A percentile compares a stretch with the other conserved stretches of the same genome.
phyloP scores from a whole-genome alignment of 306 rosid genomes.

The Dryas drummondii region DNA sequence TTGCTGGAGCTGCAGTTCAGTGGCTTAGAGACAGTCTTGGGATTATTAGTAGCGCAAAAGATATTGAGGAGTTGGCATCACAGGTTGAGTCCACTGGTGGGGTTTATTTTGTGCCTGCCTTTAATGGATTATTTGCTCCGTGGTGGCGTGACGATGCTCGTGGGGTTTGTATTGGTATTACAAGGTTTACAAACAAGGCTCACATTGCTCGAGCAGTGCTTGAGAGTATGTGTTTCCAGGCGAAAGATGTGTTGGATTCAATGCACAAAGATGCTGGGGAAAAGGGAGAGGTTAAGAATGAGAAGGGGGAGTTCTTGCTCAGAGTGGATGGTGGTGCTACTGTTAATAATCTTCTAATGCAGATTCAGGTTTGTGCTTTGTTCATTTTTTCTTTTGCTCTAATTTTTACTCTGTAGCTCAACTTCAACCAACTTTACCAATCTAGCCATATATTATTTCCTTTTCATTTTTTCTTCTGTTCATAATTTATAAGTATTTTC shows the following conservation, averaged over 20 bases:
- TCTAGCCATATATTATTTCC: not conserved
- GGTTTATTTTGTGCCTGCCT: conserved; percentile 90
- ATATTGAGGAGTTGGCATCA: conserved; percentile 65
- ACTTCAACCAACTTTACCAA: not conserved
- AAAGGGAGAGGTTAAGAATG: conserved; percentile 29
- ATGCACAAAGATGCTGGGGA: conserved; percentile 71
- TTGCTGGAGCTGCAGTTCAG: conserved; percentile 97
- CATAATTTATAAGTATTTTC: not conserved
- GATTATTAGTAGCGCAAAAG: conserved; percentile 58
- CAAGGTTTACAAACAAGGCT: conserved; percentile 74
- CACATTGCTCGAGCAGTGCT: conserved; percentile 92
- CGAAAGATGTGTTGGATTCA: conserved; percentile 78
- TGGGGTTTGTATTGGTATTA: conserved; percentile 78
- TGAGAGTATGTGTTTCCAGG: conserved; percentile 91
- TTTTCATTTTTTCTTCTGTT: not conserved
- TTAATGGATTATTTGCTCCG: conserved; percentile 89
- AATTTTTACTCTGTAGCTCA: not conserved
- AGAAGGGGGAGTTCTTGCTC: conserved; percentile 54
- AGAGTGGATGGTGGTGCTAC: conserved; percentile 93
- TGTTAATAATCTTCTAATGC: conserved; percentile 79
- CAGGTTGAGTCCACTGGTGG: conserved; percentile 67
- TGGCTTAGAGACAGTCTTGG: conserved; percentile 94
- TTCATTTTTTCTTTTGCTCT: conserved; percentile 11
- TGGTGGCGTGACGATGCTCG: conserved; percentile 99
- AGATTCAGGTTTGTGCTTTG: conserved; percentile 69